These are phyloP conservation scores for Kwoniella shandongensis DNA, from an alignment of 768 basidiomycete species.

Conservation along the genomic window DNA sequence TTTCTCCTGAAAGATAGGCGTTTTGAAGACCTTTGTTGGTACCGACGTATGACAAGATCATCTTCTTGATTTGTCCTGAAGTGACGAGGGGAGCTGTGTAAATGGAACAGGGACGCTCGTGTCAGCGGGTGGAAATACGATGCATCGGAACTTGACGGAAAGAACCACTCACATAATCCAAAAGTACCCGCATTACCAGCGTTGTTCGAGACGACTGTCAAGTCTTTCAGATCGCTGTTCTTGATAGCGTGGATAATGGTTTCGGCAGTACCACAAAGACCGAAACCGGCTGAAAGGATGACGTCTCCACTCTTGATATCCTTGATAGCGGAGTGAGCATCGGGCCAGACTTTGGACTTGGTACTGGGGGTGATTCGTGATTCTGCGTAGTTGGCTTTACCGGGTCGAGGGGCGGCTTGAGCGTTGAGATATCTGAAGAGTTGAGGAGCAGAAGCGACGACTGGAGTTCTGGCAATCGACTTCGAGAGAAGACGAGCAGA, in stretches of 20 bases:
- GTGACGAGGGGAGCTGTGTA: constrained; percentile 38
- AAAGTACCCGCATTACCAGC: constrained; percentile 43
- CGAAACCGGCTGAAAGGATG: constrained; percentile 47
- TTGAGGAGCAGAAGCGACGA: neutral
- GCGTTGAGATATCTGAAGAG: neutral
- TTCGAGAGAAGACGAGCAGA: neutral
- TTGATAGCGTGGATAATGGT: constrained; percentile 45
- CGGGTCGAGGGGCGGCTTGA: neutral
- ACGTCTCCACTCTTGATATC: constrained; percentile 41
- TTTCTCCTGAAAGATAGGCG: constrained; percentile 42
- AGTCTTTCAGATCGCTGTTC: constrained; percentile 35
- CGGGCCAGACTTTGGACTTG: constrained; percentile 19
- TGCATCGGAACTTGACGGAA: neutral
- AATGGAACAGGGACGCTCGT: too few relatives aligned
- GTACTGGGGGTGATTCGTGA: constrained; percentile 10
- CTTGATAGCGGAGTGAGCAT: constrained; percentile 38
- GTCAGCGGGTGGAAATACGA: too few relatives aligned
- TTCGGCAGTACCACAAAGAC: constrained; percentile 49
- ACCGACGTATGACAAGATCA: constrained; percentile 45
- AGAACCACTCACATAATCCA: constrained; percentile 37
- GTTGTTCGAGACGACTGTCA: constrained; percentile 50
- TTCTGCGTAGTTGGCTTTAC: constrained; percentile 5
- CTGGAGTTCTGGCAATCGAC: neutral
- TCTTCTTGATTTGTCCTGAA: constrained; percentile 37
- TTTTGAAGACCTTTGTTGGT: constrained; percentile 48